A percentile compares a stretch with the other conserved stretches of the same genome.
Evolutionary conservation across 2,329 filamentous ascomycete species (phyloP).

Genomic region (Botryotinia calthae): DNA sequence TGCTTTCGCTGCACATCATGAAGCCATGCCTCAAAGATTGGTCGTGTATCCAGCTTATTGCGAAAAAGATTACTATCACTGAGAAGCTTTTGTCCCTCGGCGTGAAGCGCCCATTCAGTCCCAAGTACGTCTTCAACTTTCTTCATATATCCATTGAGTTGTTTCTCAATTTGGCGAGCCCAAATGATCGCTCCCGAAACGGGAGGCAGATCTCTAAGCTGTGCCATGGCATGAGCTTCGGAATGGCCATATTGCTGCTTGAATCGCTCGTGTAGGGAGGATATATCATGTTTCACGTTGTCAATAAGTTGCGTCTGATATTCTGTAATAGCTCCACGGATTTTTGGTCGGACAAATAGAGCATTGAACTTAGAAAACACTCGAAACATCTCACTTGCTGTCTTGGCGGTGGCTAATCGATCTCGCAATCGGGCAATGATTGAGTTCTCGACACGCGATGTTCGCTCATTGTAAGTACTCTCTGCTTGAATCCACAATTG

Average conservation of each 20-base stretch:
- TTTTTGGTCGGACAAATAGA: constrained; percentile 97
- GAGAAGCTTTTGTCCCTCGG: constrained; percentile 91
- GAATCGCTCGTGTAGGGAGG: constrained; percentile 89
- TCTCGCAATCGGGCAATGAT: constrained; percentile 94
- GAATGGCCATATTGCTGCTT: constrained; percentile 99
- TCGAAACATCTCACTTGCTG: constrained; percentile 98
- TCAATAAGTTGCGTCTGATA: constrained; percentile 98
- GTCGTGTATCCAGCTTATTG: constrained; percentile 90
- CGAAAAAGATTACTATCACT: constrained; percentile 90
- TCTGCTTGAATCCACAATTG: constrained; percentile 91
- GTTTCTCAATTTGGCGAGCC: constrained; percentile 94
- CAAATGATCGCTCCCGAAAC: constrained; percentile 97
- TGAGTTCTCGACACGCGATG: constrained; percentile 94
- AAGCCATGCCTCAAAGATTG: constrained; percentile 94
- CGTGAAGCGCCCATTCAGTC: constrained; percentile 88
- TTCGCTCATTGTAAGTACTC: constrained; percentile 94
- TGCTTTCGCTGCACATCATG: constrained; percentile 85
- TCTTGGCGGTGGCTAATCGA: constrained; percentile 90
- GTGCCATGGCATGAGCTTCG: constrained; percentile 96
- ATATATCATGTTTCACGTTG: constrained; percentile 95
- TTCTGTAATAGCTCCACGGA: constrained; percentile 93
- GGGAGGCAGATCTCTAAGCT: constrained; percentile 90
- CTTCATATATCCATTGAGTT: constrained; percentile 95
- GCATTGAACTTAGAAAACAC: constrained; percentile 99
- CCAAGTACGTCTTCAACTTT: constrained; percentile 98